A percentile compares a stretch with the other conserved stretches of the same genome.
Conservation (phyloP, 73 alveolate genomes). For the Stentor coeruleus region DNA sequence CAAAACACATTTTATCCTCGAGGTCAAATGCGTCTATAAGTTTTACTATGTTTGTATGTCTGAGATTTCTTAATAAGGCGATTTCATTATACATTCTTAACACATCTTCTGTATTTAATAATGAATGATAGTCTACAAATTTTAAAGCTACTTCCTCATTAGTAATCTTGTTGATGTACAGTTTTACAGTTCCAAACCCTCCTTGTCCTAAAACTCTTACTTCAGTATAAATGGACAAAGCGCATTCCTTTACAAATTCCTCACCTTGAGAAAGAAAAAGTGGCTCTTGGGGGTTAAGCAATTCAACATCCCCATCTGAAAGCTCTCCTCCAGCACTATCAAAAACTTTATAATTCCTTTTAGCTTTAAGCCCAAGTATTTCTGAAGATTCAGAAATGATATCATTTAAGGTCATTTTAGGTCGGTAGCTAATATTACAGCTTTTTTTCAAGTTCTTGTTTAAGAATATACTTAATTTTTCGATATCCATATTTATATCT, state of each 20-base stretch:
- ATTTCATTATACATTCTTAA: neutral
- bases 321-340: constrained; percentile 26
- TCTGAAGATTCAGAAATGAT: neutral
- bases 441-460: neutral
- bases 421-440: neutral
- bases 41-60: neutral
- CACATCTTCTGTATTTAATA: neutral
- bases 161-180: constrained; percentile 36
- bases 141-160: constrained; percentile 48
- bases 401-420: neutral
- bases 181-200: constrained; percentile 45
- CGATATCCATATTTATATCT: neutral
- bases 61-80: neutral
- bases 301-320: constrained; percentile 33
- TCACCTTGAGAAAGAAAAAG: constrained; percentile 39
- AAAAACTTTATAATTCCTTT: neutral
- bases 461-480: neutral
- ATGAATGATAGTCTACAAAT: neutral
- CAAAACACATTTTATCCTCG: neutral
- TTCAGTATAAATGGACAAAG: constrained; percentile 34
- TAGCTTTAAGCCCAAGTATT: neutral
- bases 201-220: constrained; percentile 48
- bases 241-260: neutral
- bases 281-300: constrained; percentile 26
- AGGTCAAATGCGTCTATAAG: neutral